Conservation (phyloP, 73 alveolate species). For the Stentor coeruleus region DNA sequence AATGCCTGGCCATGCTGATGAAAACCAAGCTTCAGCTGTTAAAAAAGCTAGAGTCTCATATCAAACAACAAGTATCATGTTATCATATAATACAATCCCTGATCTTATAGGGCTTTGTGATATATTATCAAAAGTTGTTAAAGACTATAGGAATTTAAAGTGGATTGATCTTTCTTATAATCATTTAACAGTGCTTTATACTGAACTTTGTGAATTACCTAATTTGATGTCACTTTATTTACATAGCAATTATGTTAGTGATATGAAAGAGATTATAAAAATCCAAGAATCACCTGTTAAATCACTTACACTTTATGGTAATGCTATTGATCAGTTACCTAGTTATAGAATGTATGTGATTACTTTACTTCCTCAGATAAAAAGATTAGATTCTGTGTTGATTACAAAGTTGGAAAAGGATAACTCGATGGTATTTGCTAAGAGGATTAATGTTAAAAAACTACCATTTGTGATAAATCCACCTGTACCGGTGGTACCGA, state of each 20-base stretch:
- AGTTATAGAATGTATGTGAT: constrained; percentile 83
- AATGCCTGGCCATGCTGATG: constrained; percentile 9
- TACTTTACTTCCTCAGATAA: constrained; percentile 58
- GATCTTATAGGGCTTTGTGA: constrained; percentile 30
- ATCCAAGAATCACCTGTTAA: constrained; percentile 61
- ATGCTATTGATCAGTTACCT: constrained; percentile 79
- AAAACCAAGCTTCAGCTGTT: neutral
- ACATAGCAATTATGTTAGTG: constrained; percentile 79
- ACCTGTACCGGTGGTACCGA: neutral
- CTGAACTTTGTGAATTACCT: constrained; percentile 75
- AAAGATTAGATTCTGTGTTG: constrained; percentile 61
- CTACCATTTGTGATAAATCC: constrained; percentile 3
- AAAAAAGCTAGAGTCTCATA: neutral
- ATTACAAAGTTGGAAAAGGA: constrained; percentile 60
- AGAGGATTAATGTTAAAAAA: neutral
- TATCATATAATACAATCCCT: constrained; percentile 42
- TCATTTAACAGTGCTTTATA: constrained; percentile 57
- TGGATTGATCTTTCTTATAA: constrained; percentile 81
- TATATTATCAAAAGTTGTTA: constrained; percentile 40
- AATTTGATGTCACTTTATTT: constrained; percentile 71
- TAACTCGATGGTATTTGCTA: constrained; percentile 30
- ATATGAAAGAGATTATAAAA: constrained; percentile 69
- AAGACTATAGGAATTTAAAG: constrained; percentile 61
- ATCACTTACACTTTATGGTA: constrained; percentile 78
- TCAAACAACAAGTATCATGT: constrained; percentile 8